Conservation (phyloP, 108 stramenopile species). For the Aurantiochytrium sp. region DNA sequence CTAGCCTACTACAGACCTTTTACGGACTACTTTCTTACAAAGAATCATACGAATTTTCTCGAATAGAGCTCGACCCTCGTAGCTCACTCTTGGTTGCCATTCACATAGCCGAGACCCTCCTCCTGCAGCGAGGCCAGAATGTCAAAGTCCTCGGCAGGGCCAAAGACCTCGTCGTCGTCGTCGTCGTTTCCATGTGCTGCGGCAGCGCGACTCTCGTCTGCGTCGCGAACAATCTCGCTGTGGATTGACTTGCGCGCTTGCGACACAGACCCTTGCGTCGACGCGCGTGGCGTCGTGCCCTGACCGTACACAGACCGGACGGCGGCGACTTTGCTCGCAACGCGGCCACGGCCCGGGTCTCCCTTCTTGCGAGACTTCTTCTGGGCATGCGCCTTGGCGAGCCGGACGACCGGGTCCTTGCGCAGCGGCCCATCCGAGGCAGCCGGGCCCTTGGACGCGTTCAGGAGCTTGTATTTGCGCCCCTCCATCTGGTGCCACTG, state of each 20-base stretch:
- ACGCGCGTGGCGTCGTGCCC: no score
- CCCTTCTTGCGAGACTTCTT: background rate
- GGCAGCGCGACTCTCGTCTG: background rate
- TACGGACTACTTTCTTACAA: no score
- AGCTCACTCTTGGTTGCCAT: no score
- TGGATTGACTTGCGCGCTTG: background rate
- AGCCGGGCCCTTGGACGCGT: no score
- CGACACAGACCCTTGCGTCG: background rate
- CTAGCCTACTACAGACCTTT: no score
- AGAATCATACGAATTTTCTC: no score
- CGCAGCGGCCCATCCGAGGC: background rate
- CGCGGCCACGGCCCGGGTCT: background rate
- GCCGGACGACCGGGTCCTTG: background rate
- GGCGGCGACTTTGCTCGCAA: background rate
- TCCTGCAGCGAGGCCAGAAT: background rate
- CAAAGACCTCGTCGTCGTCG: no score
- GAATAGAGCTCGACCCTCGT: no score
- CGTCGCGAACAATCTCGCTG: background rate
- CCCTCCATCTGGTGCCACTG: slow-evolving; percentile 30
- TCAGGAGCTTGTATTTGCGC: background rate
- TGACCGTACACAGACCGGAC: background rate
- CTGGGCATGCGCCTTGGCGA: background rate
- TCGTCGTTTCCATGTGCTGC: background rate
- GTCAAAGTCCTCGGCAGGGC: background rate
- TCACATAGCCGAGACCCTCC: background rate